These are phyloP conservation scores for Aspergillus ochraceus DNA, from an alignment of 2,329 filamentous ascomycete species.

Conservation along the genomic window DNA sequence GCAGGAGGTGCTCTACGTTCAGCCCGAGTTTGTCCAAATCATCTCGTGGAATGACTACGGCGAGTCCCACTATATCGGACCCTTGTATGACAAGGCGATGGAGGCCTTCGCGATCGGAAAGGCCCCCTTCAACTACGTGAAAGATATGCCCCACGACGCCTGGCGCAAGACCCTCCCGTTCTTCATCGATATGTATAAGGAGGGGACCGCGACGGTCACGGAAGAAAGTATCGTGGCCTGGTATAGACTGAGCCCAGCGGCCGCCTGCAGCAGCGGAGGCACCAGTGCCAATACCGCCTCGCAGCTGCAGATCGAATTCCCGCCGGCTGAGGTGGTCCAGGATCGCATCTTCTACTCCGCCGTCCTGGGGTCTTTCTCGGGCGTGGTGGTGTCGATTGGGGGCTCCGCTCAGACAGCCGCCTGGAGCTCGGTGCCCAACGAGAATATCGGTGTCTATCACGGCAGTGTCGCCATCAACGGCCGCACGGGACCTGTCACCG, in stretches of 20 bases:
- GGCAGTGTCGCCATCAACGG: conserved; percentile 28
- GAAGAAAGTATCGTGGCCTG: conserved; percentile 13
- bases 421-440: conserved; percentile 27
- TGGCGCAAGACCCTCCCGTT: conserved; percentile 37
- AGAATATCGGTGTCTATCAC: conserved; percentile 25
- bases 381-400: conserved; percentile 36
- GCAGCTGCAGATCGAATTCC: conserved; percentile 24
- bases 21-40: conserved; percentile 53
- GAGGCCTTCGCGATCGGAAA: conserved; percentile 28
- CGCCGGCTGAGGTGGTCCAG: conserved; percentile 18
- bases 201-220: conserved; percentile 14
- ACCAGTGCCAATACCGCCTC: conserved; percentile 30
- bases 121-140: conserved; percentile 43
- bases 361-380: conserved; percentile 33
- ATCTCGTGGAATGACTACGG: conserved; percentile 64
- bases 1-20: conserved; percentile 52
- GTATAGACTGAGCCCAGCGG: conserved; percentile 25
- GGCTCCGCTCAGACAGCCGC: conserved; percentile 15
- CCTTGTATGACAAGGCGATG: conserved; percentile 47
- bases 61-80: conserved; percentile 60
- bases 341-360: conserved; percentile 33
- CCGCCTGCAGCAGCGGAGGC: conserved; percentile 22
- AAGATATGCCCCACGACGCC: conserved; percentile 30
- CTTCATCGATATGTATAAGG: conserved; percentile 38
- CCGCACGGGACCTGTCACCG: conserved; percentile 23